phyloP scores from a whole-genome alignment of 306 rosid genomes.

The Echinosophora koreensis region DNA sequence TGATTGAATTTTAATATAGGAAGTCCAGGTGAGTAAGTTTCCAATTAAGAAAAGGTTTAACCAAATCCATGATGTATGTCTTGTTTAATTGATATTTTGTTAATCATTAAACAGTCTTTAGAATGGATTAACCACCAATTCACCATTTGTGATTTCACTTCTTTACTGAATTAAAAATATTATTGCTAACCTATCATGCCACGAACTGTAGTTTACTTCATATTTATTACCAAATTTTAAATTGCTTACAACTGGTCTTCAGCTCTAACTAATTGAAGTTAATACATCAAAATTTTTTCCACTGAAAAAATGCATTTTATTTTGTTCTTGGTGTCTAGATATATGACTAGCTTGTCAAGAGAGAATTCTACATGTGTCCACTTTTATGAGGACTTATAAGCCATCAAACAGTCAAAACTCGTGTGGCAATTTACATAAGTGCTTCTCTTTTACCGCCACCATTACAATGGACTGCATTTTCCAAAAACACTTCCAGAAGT shows the following conservation, averaged over 20 bases:
- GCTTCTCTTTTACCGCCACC: constrained; percentile 17
- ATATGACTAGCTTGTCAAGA: neutral
- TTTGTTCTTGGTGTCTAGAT: neutral
- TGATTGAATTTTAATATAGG: neutral
- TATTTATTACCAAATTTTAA: too few relatives aligned
- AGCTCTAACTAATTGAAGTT: neutral
- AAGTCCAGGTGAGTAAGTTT: neutral
- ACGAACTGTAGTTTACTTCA: too few relatives aligned
- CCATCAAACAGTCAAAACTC: neutral
- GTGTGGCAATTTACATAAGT: neutral
- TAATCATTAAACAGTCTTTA: neutral
- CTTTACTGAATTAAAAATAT: too few relatives aligned
- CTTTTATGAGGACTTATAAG: neutral
- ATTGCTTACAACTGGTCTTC: neutral
- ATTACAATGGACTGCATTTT: neutral
- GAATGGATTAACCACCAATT: neutral
- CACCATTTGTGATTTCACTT: too few relatives aligned
- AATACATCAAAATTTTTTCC: neutral
- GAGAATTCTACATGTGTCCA: neutral
- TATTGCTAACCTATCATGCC: too few relatives aligned
- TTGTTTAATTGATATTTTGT: too few relatives aligned
- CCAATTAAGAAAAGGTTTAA: neutral
- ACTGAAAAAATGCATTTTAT: neutral
- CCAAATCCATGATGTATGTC: neutral
- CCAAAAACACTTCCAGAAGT: neutral